These are phyloP conservation scores for Colletotrichum liaoningense DNA, from an alignment of 2,329 filamentous ascomycete species.

Conservation along the genomic window DNA sequence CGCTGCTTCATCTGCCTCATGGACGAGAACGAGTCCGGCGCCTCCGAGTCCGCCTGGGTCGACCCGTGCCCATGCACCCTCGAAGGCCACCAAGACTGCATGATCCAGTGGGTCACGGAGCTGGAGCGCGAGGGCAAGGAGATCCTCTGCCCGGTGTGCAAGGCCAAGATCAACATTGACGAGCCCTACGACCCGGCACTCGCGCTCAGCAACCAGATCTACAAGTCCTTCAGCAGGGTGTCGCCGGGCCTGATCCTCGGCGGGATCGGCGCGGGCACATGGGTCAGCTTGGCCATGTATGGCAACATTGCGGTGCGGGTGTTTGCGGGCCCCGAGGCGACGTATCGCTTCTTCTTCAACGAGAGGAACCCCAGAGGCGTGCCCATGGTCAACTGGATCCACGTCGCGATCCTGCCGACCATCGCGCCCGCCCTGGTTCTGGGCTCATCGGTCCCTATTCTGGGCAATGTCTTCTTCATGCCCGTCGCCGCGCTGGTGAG, in stretches of 20 bases:
- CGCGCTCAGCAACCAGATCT: conserved; percentile 69
- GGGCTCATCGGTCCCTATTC: conserved; percentile 54
- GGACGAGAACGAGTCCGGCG: conserved; percentile 62
- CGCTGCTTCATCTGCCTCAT: conserved; percentile 74
- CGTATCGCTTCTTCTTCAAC: conserved; percentile 33
- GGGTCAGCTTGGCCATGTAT: conserved; percentile 65
- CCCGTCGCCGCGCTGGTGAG: conserved; percentile 56
- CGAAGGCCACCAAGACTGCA: conserved; percentile 88
- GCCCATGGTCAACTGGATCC: conserved; percentile 34
- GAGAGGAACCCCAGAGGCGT: conserved; percentile 19
- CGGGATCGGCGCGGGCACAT: conserved; percentile 63
- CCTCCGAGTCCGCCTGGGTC: conserved; percentile 73
- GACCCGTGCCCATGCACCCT: conserved; percentile 92
- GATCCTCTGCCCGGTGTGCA: conserved; percentile 90
- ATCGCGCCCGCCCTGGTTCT: conserved; percentile 60
- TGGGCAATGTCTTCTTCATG: conserved; percentile 55
- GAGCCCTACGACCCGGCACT: conserved; percentile 81
- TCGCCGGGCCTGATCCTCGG: conserved; percentile 74
- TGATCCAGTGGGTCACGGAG: conserved; percentile 94
- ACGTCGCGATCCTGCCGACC: conserved; percentile 48
- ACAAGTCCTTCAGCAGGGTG: conserved; percentile 64
- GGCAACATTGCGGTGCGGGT: conserved; percentile 61
- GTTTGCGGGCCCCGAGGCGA: conserved; percentile 62
- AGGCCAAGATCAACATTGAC: conserved; percentile 80
- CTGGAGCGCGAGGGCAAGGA: conserved; percentile 76